These are phyloP conservation scores for Colletotrichum liaoningense DNA, from an alignment of 2,329 filamentous ascomycete genomes.

Conservation along the genomic window DNA sequence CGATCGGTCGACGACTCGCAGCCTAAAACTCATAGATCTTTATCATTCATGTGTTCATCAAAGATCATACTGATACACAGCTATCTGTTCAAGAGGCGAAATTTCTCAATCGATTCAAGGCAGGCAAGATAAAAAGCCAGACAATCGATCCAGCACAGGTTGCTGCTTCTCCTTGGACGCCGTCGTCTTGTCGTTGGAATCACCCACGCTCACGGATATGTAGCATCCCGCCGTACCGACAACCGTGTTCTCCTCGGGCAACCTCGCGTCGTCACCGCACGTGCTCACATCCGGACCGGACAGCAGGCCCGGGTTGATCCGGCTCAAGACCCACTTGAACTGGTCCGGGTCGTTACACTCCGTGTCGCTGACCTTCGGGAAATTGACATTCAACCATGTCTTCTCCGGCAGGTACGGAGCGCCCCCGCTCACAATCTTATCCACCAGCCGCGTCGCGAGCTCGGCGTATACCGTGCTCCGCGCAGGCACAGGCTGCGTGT, in stretches of 20 bases:
- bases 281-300: conserved; percentile 65
- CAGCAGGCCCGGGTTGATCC: conserved; percentile 68
- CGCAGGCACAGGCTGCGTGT: conserved; percentile 61
- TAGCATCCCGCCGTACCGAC: conserved; percentile 64
- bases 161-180: conserved; percentile 62
- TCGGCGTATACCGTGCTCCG: conserved; percentile 73
- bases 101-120: conserved; percentile 38
- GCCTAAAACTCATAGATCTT: not conserved
- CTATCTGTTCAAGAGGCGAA: fast-evolving
- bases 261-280: conserved; percentile 60
- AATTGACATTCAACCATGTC: conserved; percentile 74
- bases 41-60: not conserved
- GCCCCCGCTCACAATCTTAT: conserved; percentile 64
- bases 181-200: conserved; percentile 65
- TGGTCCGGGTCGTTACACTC: conserved; percentile 61
- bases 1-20: not conserved
- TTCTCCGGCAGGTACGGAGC: conserved; percentile 70
- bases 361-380: conserved; percentile 44
- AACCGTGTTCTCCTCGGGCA: conserved; percentile 71
- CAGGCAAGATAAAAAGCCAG: conserved; percentile 59
- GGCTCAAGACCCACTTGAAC: conserved; percentile 73
- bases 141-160: conserved; percentile 62
- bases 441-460: conserved; percentile 68
- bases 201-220: conserved; percentile 72
- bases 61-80: not conserved